These are phyloP conservation scores for Vaccinium macrocarpon DNA, from an alignment of 148 eudicot genomes.

Conservation along the genomic window DNA sequence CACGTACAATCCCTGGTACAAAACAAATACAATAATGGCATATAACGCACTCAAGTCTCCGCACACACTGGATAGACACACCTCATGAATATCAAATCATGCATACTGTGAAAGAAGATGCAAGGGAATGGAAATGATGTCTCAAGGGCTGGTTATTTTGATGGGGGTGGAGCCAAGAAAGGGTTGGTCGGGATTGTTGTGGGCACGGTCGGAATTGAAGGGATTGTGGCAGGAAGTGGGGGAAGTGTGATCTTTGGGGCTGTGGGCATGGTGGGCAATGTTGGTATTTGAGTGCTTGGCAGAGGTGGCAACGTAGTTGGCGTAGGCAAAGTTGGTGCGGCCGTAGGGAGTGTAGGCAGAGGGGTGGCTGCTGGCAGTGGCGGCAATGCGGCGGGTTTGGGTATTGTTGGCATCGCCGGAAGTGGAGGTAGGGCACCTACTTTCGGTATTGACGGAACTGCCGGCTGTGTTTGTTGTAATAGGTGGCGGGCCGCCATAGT, in stretches of 20 bases:
- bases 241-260: slow-evolving; percentile 13
- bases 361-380: slow-evolving; percentile 9
- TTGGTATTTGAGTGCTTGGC: neutral
- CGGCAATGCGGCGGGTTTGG: too few relatives aligned
- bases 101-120: too few relatives aligned
- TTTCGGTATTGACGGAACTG: slow-evolving; percentile 4
- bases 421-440: neutral
- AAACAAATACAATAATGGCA: neutral
- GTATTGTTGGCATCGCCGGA: slow-evolving; percentile 6
- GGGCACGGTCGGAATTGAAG: slow-evolving; percentile 6
- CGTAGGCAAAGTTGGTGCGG: neutral
- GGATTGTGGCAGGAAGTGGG: slow-evolving; percentile 12
- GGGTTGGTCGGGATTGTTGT: slow-evolving; percentile 14
- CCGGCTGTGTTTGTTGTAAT: slow-evolving; percentile 2
- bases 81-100: neutral
- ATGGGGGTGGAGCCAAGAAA: slow-evolving; percentile 24
- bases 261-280: neutral
- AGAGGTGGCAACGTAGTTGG: slow-evolving; percentile 10
- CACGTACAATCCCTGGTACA: too few relatives aligned
- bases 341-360: slow-evolving; percentile 5
- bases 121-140: neutral
- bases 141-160: neutral
- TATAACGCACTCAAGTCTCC: too few relatives aligned
- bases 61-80: too few relatives aligned
- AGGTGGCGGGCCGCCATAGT: slow-evolving; percentile 9